Evolutionary conservation across 2,329 filamentous ascomycete species (phyloP).

Genomic region (Thelonectria discophora): DNA sequence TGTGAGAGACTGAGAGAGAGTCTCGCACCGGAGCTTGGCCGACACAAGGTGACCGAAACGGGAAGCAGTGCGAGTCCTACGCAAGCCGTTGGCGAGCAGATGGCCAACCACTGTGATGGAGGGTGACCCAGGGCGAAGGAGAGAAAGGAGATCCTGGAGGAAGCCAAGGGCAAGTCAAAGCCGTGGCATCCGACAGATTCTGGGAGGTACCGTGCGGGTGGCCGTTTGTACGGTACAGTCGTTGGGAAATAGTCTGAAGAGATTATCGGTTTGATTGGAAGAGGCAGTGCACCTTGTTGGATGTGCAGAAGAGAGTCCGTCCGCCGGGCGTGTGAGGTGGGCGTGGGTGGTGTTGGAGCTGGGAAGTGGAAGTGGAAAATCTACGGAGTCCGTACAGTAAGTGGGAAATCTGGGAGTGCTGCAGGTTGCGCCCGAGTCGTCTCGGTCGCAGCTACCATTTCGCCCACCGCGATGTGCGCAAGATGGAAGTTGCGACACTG

Average conservation of each 20-base stretch:
- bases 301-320: not conserved
- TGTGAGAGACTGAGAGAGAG: not conserved
- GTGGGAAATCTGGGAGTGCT: constrained; percentile 28
- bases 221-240: not conserved
- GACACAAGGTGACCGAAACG: constrained; percentile 28
- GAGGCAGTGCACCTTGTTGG: not conserved
- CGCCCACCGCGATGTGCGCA: too few relatives aligned
- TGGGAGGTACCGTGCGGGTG: not conserved
- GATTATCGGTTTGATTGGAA: constrained; percentile 1
- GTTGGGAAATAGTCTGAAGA: not conserved
- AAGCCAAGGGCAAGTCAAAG: constrained; percentile 23
- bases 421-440: constrained; percentile 22
- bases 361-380: too few relatives aligned
- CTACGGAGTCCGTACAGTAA: too few relatives aligned
- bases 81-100: constrained; percentile 16
- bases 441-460: too few relatives aligned
- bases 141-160: constrained; percentile 21
- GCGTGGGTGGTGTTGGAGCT: too few relatives aligned
- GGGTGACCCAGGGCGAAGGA: constrained; percentile 33
- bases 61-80: constrained; percentile 28
- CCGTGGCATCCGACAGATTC: constrained; percentile 22
- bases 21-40: constrained; percentile 27
- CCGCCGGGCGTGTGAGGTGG: too few relatives aligned
- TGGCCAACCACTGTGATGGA: constrained; percentile 32
- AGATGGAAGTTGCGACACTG: too few relatives aligned